Evolutionary conservation across 495 filamentous ascomycete genomes (phyloP), one percentile per base, ranked within the genome.

Genomic region (Talaromyces thailandensis): DNA sequence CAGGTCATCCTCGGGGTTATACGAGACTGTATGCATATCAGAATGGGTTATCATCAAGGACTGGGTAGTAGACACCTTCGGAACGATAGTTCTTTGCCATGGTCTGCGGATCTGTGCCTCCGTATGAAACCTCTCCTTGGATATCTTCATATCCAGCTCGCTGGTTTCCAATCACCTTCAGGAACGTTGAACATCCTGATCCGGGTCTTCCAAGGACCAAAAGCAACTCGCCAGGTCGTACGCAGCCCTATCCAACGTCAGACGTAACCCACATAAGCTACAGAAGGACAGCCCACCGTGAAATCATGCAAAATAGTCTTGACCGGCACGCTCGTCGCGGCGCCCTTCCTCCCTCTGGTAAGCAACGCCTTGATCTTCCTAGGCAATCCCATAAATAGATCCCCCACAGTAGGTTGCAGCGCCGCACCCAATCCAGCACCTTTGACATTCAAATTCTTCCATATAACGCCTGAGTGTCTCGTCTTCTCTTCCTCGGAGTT

Each of bases 171-270:
- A 91, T 75, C 0, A 82, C 78, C 63, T 91, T 90, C 32, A 92
- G 70, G 62, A 91, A 88, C 0, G 86, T 89, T 0, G 86, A 84
- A 64, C 89, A 92, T 11, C 88, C 89, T 45, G 82, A 81, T 0
- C 89, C 89, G 1, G 89, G 89, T 24, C 86, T 75, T 4, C 89
- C 89, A 51, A 92, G 77, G 0, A 92, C 88, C 1, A 92, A 76
- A 1, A 89, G 65, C 76, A 80, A 75, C 56, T 80, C 78, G 1
- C 76, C 76, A 0, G 76, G 76, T 9, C 75, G 66, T 56, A 81
- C 76, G 51, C 77, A 79, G 58, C 81, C 76, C 73, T 78, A 56
- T 24, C 24, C 9, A 35, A 55, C 24, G 5, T 55, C 11, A 55
- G 51, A 14, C 23, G 2, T 11, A 55, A 2, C n/a, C 50, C 9